Evolutionary conservation across 805 yeast genomes (phyloP), one percentile per base, ranked within the genome.

Genomic region (Candida nanaspora): DNA sequence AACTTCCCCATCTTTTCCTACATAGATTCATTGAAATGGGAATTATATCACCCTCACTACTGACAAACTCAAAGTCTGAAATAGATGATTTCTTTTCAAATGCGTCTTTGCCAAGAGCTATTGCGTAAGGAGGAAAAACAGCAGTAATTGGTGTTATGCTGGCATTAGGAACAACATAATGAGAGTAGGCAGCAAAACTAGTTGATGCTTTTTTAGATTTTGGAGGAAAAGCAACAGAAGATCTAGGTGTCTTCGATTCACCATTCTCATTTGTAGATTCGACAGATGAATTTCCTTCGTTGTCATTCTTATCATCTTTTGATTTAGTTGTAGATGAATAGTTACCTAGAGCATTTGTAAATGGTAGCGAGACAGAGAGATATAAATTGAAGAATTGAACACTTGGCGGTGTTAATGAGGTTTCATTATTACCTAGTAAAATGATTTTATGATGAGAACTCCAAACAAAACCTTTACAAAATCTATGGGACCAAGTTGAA

Each of bases 1-100:
- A 80, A 27, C 75, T 59, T 0, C 93, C 93, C 94, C 94, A 85
- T 53, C 93, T 66, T 48, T 79, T 82, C 48, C 84, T 68, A 40
- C 85, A 65, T 4, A 84, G 62, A 46, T 66, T 69, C 37, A 78
- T 44, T 0, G 89, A 82, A 4, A 80, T 76, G 0, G 81, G 77
- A 14, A 82, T 67, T n/a, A 78, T 61, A 35, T 76, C 80, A 7
- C 89, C 91, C 50, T 78, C 85, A n/a, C 75, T 67, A 1, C 85
- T 72, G 9, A 83, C 70, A 37, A 85, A 65, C 53, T 83, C 88
- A 54, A 85, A 78, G 59, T 85, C 93, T 0, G 87, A 71, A 6
- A 83, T 60, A 7, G 78, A 65, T 25, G 70, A 70, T 0, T 84
- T 82, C 36, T 85, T 65, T 50, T 80, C 86, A 52, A 82, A 72